Percentiles rank a stretch among this genome's conserved stretches.
Evolutionary conservation across 2,329 filamentous ascomycete genomes (phyloP).

Genomic region (Nakataea oryzae): DNA sequence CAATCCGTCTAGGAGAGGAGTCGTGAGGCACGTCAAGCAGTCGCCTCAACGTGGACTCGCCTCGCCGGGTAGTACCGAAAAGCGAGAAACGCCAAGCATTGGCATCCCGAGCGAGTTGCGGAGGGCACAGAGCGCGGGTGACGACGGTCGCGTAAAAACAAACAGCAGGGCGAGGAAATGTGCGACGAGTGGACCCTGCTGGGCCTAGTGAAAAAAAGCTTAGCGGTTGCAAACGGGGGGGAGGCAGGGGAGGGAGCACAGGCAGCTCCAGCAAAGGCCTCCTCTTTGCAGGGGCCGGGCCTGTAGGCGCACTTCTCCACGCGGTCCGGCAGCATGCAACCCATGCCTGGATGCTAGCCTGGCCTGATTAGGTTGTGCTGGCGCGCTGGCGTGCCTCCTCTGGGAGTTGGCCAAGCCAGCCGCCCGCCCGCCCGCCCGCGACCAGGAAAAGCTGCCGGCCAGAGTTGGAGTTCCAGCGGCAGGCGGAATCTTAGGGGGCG

Average conservation of each 20-base stretch:
- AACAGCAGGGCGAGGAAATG: neutral
- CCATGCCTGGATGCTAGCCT: neutral
- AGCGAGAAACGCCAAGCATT: neutral
- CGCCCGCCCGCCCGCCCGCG: too few species aligned
- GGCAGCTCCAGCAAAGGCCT: neutral
- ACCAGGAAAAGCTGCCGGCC: too few species aligned
- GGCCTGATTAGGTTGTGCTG: too few species aligned
- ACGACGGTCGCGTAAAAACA: neutral
- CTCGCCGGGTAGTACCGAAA: neutral
- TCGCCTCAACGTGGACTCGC: neutral
- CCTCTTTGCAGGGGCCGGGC: too few species aligned
- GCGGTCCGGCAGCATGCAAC: neutral
- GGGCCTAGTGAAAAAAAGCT: neutral
- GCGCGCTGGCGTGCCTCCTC: too few species aligned
- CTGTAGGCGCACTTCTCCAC: neutral
- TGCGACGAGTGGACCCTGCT: neutral
- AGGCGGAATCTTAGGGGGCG: neutral
- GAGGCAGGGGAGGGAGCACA: neutral
- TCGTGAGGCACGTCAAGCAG: neutral
- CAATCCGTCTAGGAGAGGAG: too few species aligned
- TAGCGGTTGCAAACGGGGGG: neutral
- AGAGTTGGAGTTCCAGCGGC: neutral
- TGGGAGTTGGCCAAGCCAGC: neutral
- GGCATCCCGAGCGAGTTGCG: too few species aligned
- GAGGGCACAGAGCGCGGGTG: neutral